Evolutionary conservation across 2,329 filamentous ascomycete species (phyloP), one percentile per base, ranked within the genome.

Genomic region (Ophiobolus disseminans): DNA sequence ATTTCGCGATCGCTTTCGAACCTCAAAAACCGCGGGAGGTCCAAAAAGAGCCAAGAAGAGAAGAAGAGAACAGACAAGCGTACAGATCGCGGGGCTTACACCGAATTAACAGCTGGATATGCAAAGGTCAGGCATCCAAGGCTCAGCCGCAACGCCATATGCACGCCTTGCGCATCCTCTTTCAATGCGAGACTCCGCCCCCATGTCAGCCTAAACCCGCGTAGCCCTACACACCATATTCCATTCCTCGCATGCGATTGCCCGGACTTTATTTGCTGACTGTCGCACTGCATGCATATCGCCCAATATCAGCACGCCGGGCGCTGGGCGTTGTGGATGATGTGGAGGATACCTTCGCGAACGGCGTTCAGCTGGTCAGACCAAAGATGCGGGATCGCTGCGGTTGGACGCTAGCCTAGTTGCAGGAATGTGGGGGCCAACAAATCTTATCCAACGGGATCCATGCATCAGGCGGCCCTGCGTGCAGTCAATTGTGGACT

Each of bases 181-280:
- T 16, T 4, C 34, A 48, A n/a, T n/a, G n/a, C n/a, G n/a, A n/a
- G 43, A 40, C 51, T 48, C 47, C 51, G 51, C 53, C 53, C 53
- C 53, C 22, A 39, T 10, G 25, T 28, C 30, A 49, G 38, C 32
- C 13, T 19, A 31, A 9, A 19, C 19, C 16, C 32, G 8, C 36
- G 17, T 39, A 53, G 28, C 34, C 32, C 17, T 38, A 21, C 45
- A 26, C 22, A 48, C 17, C 28, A 34, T 34, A n/a, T 20, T 25
- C 31, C 20, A 30, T 41, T 36, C 40, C 46, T 44, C 48, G 40
- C 48, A 49, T 48, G 14, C 28, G 14, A 41, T 47, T 47, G 37
- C 40, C 23, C 36, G 37, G 35, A 4, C 21, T 34, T 49, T 45
- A 26, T 17, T 37, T 36, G 53, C 50, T 53, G 49, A 56, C 50